Conservation (phyloP, 31 red algal species). For the Odonthalia washingtoniensis region DNA sequence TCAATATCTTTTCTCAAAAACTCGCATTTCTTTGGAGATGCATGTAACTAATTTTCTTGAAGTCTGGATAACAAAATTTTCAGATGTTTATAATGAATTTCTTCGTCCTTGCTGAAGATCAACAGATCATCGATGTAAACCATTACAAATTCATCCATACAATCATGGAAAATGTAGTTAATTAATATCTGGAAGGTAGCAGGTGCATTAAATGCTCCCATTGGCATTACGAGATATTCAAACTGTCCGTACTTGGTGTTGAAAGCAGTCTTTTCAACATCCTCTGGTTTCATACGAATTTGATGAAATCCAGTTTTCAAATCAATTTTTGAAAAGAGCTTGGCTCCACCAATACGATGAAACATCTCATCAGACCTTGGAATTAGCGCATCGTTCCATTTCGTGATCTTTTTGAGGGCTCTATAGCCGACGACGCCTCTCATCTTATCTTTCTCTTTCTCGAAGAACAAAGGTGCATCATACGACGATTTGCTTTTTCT, state of each 20-base stretch:
- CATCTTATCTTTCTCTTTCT: neutral
- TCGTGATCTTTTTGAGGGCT: conserved; percentile 13
- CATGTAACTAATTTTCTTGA: neutral
- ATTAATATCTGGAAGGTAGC: conserved; percentile 5
- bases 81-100: neutral
- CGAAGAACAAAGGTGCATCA: neutral
- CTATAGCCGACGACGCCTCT: conserved; percentile 1
- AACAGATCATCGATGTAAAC: conserved; percentile 2
- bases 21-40: neutral
- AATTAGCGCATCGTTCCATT: neutral
- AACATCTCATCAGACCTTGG: conserved; percentile 17
- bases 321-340: neutral
- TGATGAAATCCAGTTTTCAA: too few species aligned
- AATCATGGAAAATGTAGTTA: conserved; percentile 10
- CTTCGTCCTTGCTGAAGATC: conserved; percentile 11
- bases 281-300: neutral
- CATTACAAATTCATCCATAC: too few species aligned
- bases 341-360: neutral
- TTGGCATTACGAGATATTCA: too few species aligned
- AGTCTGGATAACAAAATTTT: neutral
- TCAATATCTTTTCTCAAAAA: conserved; percentile 6
- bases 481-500: neutral
- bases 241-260: conserved; percentile 21
- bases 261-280: conserved; percentile 28
- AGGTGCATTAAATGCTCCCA: conserved; percentile 15